phyloP scores from a whole-genome alignment of 495 filamentous ascomycete species.

The Chaetomium tenue region DNA sequence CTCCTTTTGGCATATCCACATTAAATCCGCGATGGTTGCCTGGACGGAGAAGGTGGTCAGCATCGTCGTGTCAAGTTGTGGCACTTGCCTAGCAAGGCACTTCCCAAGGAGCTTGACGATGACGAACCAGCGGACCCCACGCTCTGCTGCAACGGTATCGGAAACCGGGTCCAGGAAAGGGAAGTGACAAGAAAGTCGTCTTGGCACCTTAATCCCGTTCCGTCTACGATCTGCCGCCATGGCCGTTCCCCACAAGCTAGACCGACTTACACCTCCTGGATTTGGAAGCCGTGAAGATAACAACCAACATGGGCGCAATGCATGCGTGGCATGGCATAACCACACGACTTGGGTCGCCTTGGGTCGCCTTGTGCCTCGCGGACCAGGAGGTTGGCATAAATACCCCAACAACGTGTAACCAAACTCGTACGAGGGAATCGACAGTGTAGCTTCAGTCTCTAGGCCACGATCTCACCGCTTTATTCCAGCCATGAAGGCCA shows the following conservation, averaged over 20 bases:
- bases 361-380: neutral
- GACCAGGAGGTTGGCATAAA: neutral
- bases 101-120: neutral
- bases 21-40: neutral
- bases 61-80: neutral
- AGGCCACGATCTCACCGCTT: neutral
- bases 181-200: constrained; percentile 18
- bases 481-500: constrained; percentile 19
- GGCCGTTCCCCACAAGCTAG: neutral
- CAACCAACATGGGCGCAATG: neutral
- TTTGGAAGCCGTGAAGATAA: neutral
- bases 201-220: constrained; percentile 12
- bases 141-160: constrained; percentile 3
- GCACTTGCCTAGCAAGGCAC: neutral
- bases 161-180: constrained; percentile 21
- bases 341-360: neutral
- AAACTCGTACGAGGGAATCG: neutral
- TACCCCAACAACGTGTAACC: neutral
- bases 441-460: neutral
- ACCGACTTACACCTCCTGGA: constrained; percentile 2
- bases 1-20: neutral
- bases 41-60: neutral
- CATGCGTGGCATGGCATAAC: neutral
- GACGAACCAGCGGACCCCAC: constrained; percentile 1
- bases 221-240: constrained; percentile 1